A percentile compares a stretch with the other conserved stretches of the same genome.
These are phyloP conservation scores for Pestalotiopsis sp. DNA, from an alignment of 2,329 filamentous ascomycete species.

Conservation along the genomic window DNA sequence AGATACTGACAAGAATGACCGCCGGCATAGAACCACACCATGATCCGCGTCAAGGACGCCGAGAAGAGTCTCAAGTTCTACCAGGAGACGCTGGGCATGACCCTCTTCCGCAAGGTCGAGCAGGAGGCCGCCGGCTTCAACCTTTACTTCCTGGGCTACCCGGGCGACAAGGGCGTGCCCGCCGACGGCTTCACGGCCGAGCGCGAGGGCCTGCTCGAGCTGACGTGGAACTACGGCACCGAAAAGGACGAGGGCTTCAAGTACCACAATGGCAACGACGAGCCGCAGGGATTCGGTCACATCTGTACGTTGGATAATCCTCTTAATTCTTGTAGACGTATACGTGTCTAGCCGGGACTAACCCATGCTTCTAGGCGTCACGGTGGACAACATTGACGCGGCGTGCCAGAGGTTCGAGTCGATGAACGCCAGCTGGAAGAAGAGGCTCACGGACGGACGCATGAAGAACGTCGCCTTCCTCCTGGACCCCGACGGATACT, in stretches of 20 bases:
- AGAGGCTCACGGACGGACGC: slow-evolving; percentile 84
- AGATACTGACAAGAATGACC: too few relatives aligned
- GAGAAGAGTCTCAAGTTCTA: slow-evolving; percentile 79
- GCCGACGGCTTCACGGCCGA: slow-evolving; percentile 61
- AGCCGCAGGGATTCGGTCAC: slow-evolving; percentile 93
- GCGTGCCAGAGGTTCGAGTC: slow-evolving; percentile 87
- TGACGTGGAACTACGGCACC: slow-evolving; percentile 84
- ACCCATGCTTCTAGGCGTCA: slow-evolving; percentile 64
- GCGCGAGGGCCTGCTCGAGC: slow-evolving; percentile 83
- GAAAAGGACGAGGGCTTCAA: slow-evolving; percentile 83
- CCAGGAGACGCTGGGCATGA: slow-evolving; percentile 88
- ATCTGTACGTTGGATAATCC: too few relatives aligned
- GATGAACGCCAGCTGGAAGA: slow-evolving; percentile 87
- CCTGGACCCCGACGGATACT: slow-evolving; percentile 85
- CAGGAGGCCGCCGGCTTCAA: slow-evolving; percentile 76
- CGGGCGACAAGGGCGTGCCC: slow-evolving; percentile 54
- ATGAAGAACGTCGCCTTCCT: slow-evolving; percentile 97
- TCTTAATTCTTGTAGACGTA: too few relatives aligned
- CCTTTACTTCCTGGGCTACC: slow-evolving; percentile 90
- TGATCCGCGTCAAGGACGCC: slow-evolving; percentile 89
- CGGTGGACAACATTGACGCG: slow-evolving; percentile 85
- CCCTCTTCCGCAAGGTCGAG: slow-evolving; percentile 73
- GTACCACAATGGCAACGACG: slow-evolving; percentile 90
- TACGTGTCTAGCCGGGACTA: too few relatives aligned
- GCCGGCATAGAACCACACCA: slow-evolving; percentile 73